Percentiles rank a stretch among this genome's conserved stretches.
These are phyloP conservation scores for Boletus tylopilopsis DNA, from an alignment of 768 basidiomycete species.

Conservation along the genomic window DNA sequence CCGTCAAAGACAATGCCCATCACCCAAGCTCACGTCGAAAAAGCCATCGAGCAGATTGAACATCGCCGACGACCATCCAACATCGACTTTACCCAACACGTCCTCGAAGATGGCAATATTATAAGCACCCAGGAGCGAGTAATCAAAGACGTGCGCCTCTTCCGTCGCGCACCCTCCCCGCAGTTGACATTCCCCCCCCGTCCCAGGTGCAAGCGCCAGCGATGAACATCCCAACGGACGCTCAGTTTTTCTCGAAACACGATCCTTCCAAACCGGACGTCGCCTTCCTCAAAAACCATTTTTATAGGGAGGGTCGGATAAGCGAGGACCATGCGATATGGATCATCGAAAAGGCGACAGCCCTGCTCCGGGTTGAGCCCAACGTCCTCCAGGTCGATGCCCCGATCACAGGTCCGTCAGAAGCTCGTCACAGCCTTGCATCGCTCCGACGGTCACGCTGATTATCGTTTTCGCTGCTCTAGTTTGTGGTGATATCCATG, in stretches of 20 bases:
- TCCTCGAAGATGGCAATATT: constrained; percentile 86
- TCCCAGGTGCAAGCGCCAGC: constrained; percentile 95
- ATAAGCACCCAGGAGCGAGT: constrained; percentile 95
- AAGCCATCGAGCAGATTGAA: constrained; percentile 35
- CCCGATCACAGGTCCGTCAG: constrained; percentile 83
- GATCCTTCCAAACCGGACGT: constrained; percentile 92
- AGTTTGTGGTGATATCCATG: constrained; percentile 99
- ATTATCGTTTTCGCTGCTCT: constrained; percentile 1
- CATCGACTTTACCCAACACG: constrained; percentile 89
- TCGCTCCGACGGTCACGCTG: not conserved
- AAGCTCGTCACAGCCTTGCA: too few relatives aligned
- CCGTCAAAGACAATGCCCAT: constrained; percentile 28
- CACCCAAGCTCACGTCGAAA: constrained; percentile 34
- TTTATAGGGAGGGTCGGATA: constrained; percentile 92
- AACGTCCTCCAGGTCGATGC: constrained; percentile 95
- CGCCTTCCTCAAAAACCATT: constrained; percentile 97
- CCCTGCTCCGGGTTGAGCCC: constrained; percentile 76
- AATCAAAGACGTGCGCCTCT: constrained; percentile 79
- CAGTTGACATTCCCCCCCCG: not conserved
- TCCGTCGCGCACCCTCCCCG: not conserved
- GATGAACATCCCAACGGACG: constrained; percentile 85
- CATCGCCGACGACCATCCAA: constrained; percentile 49
- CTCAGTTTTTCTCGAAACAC: constrained; percentile 84
- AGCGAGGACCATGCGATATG: constrained; percentile 94
- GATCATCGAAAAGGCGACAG: constrained; percentile 86